A percentile compares a stretch with the other conserved stretches of the same genome.
Evolutionary conservation across 2,329 filamentous ascomycete species (phyloP).

Genomic region (Fusarium drepaniforme): DNA sequence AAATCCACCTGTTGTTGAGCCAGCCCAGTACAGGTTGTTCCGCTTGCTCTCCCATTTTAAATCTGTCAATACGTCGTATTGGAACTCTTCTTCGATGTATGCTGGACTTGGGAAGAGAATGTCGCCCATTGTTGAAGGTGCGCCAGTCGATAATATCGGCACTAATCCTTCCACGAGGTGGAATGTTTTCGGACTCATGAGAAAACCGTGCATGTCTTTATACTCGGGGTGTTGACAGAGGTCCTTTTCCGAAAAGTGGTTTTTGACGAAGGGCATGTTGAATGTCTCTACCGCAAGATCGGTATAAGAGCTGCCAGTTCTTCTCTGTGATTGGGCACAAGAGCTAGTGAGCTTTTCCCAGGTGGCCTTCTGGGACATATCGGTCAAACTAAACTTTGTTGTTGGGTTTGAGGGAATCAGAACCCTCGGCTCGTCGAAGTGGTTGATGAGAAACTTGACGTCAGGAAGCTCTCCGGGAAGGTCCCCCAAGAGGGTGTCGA

Average conservation of each 20-base stretch:
- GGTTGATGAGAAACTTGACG: slow-evolving; percentile 59
- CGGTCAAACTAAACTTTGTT: slow-evolving; percentile 31
- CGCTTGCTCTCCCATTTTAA: slow-evolving; percentile 61
- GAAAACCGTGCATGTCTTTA: slow-evolving; percentile 56
- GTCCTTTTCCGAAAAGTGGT: slow-evolving; percentile 46
- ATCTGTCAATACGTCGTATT: slow-evolving; percentile 57
- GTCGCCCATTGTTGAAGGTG: slow-evolving; percentile 61
- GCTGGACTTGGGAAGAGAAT: slow-evolving; percentile 65
- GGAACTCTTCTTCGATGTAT: slow-evolving; percentile 58
- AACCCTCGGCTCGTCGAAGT: slow-evolving; percentile 61
- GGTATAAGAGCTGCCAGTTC: neutral
- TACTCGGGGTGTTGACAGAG: slow-evolving; percentile 61
- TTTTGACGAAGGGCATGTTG: slow-evolving; percentile 53
- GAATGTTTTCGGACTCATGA: slow-evolving; percentile 58
- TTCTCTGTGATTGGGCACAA: slow-evolving; percentile 35
- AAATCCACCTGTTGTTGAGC: slow-evolving; percentile 65
- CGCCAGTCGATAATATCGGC: slow-evolving; percentile 61
- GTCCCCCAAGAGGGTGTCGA: slow-evolving; percentile 47
- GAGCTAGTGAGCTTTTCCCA: slow-evolving; percentile 49
- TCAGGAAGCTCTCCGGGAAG: slow-evolving; percentile 48
- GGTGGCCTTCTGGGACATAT: slow-evolving; percentile 44
- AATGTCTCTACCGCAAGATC: slow-evolving; percentile 33
- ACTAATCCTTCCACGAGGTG: slow-evolving; percentile 53
- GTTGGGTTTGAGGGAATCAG: slow-evolving; percentile 42
- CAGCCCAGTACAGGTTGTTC: slow-evolving; percentile 68